These are phyloP conservation scores for Colletotrichum gloeosporioides DNA, from an alignment of 2,329 filamentous ascomycete species.

Conservation along the genomic window DNA sequence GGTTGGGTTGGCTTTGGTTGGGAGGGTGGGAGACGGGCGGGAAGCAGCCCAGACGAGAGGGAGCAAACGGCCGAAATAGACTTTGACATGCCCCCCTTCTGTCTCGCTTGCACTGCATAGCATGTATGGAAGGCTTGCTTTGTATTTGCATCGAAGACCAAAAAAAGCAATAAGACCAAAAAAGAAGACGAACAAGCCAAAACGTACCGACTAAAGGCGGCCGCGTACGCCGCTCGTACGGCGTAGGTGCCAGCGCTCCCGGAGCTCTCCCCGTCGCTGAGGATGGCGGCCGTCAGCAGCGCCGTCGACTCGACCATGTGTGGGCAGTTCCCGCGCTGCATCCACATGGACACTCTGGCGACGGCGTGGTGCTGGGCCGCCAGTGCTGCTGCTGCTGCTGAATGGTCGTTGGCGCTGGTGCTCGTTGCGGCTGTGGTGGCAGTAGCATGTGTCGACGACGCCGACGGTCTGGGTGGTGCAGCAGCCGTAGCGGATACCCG, in stretches of 20 bases:
- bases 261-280: conserved; percentile 61
- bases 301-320: conserved; percentile 82
- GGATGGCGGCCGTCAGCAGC: conserved; percentile 70
- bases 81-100: not conserved
- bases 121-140: not conserved
- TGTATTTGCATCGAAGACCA: not conserved
- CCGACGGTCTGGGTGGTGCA: conserved; percentile 12
- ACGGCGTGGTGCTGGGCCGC: conserved; percentile 53
- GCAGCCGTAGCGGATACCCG: conserved; percentile 5
- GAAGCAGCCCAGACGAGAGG: not conserved
- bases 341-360: conserved; percentile 69
- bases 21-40: not conserved
- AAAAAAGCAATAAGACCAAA: not conserved
- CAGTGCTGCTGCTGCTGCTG: conserved; percentile 22
- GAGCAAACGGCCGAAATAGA: not conserved
- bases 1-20: not conserved
- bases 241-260: conserved; percentile 59
- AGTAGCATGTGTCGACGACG: not conserved
- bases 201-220: conserved; percentile 75
- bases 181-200: not conserved
- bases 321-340: conserved; percentile 75
- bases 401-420: not conserved
- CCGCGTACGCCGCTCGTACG: conserved; percentile 72
- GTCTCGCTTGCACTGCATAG: not conserved
- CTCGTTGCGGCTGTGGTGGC: not conserved